Base-by-base conservation (phyloP, 2,329 filamentous ascomycete genomes). In the Alternaria rosae region DNA sequence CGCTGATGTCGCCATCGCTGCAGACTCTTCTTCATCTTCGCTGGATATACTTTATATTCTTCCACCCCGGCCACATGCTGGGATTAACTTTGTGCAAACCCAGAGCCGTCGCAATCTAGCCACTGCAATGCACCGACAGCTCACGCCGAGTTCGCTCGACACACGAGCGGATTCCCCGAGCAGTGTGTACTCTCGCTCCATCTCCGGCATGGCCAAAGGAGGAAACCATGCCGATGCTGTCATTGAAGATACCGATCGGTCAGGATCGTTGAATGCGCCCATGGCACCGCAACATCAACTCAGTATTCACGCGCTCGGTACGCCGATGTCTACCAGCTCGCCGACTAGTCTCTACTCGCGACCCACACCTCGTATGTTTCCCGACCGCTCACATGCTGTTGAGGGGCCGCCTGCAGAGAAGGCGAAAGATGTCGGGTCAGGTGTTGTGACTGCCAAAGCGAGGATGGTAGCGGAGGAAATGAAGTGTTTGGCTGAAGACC, bases 401-500 rank as follows among this genome's bases (percentile, higher is more conserved):
- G 20, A 55, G 0, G 47, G 47, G 8, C 17, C 54, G 35, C 9
- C 21, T 6, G 3, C 43, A 5, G 30, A 25, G 17, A 41, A 23
- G 9, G 11, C 43, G 9, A 15, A 20, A 13, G 20, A 17, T 3
- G 25, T 1, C 28, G 20, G 10, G 0, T 8, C 3, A 25, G 21
- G 5, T 21, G 30, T 5, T 28, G 25, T 21, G 23, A 32, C 4
- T 12, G 13, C 28, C 4, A 32, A 59, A 23, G 15, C 7, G 0
- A 41, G 11, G 10, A 9, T 12, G 4, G 11, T 13, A 0, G 42
- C 12, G 23, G 30, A 55, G 10, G 61, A 59, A 25, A 28, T 57
- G 17, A 43, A 25, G 8, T 55, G 43, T 17, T 52, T 70, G 23
- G 51, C 53, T 41, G 45, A 57, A 20, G 66, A 73, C 2, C 57